Percentiles rank a stretch among this genome's conserved stretches.
Conservation (phyloP, 2,329 filamentous ascomycete species). For the Aspergillus sp. region DNA sequence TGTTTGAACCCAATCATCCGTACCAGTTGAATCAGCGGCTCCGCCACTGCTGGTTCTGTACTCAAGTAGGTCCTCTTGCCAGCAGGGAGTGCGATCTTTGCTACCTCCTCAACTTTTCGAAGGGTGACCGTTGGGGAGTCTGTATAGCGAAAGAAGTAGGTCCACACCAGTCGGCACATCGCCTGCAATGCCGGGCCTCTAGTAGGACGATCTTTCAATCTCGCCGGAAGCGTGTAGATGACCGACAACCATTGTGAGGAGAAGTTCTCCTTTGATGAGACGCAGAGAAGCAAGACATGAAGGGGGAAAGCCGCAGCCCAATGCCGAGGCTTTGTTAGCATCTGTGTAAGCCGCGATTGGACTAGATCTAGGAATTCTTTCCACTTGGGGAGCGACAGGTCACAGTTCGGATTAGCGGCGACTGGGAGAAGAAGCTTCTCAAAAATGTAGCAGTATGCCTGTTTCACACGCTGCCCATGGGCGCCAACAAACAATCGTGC, state of each 20-base stretch:
- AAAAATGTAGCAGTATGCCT: slow-evolving; percentile 89
- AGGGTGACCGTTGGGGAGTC: slow-evolving; percentile 67
- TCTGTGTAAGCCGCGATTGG: slow-evolving; percentile 73
- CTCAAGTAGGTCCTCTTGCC: slow-evolving; percentile 78
- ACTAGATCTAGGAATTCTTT: slow-evolving; percentile 77
- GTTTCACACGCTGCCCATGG: slow-evolving; percentile 86
- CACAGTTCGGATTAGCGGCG: slow-evolving; percentile 72
- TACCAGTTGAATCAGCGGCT: slow-evolving; percentile 89
- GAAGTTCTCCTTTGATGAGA: slow-evolving; percentile 81
- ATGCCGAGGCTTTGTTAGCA: slow-evolving; percentile 88
- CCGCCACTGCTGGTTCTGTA: slow-evolving; percentile 77
- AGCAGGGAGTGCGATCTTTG: slow-evolving; percentile 76
- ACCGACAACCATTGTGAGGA: slow-evolving; percentile 82
- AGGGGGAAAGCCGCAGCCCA: slow-evolving; percentile 88
- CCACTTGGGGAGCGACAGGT: slow-evolving; percentile 82
- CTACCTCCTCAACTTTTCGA: slow-evolving; percentile 84
- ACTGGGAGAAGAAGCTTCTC: slow-evolving; percentile 84
- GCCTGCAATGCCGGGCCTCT: slow-evolving; percentile 81
- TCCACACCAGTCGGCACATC: slow-evolving; percentile 88
- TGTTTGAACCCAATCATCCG: slow-evolving; percentile 91
- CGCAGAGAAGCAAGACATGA: slow-evolving; percentile 81
- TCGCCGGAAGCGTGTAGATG: slow-evolving; percentile 71
- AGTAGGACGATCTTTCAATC: slow-evolving; percentile 77
- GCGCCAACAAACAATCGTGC: slow-evolving; percentile 79
- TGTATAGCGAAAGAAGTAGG: slow-evolving; percentile 80